Conservation (phyloP, 331 rosid genomes). For the Acacia concinna region DNA sequence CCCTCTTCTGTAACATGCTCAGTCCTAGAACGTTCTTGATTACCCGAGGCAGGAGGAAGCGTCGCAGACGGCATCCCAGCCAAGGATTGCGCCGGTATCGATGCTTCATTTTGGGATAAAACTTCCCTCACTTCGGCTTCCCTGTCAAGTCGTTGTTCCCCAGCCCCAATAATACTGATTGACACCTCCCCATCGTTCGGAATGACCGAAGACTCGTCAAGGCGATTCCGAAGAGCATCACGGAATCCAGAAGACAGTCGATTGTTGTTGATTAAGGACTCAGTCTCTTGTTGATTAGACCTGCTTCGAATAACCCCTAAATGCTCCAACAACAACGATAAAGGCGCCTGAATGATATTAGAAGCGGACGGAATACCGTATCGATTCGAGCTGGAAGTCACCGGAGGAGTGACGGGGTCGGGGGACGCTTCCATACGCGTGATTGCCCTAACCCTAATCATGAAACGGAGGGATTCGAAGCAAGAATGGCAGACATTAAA, state of each 20-base stretch:
- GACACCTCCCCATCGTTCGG: constrained; percentile 78
- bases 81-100: constrained; percentile 24
- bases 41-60: constrained; percentile 21
- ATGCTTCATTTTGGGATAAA: constrained; percentile 36
- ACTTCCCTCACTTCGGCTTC: constrained; percentile 59
- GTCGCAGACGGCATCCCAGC: constrained; percentile 29
- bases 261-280: constrained; percentile 38
- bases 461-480: constrained; percentile 16
- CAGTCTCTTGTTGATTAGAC: constrained; percentile 54
- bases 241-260: constrained; percentile 42
- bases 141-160: constrained; percentile 59
- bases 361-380: constrained; percentile 60
- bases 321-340: constrained; percentile 73
- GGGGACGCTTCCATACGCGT: constrained; percentile 66
- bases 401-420: constrained; percentile 49
- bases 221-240: constrained; percentile 42
- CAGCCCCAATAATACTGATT: constrained; percentile 74
- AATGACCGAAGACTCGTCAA: constrained; percentile 32
- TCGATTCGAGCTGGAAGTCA: constrained; percentile 43
- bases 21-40: constrained; percentile 38
- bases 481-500: not conserved
- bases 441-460: constrained; percentile 57
- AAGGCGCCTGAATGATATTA: constrained; percentile 72
- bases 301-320: constrained; percentile 70
- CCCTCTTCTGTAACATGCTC: constrained; percentile 53